Evolutionary conservation across 2,329 filamentous ascomycete genomes (phyloP), one percentile per base, ranked within the genome.

Genomic region (Epichloe sp.): DNA sequence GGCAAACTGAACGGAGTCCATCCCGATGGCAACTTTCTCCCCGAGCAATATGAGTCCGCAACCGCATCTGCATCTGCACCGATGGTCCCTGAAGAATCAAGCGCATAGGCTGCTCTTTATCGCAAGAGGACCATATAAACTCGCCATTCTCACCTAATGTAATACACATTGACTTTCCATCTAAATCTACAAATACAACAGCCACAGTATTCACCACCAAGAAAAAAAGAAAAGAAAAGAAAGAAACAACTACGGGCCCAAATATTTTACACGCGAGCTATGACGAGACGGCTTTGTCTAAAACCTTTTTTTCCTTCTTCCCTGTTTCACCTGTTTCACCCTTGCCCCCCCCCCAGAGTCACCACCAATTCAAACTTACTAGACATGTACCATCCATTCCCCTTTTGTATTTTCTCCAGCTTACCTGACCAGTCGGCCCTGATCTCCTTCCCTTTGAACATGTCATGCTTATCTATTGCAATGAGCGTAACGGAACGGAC

Each of bases 1-100:
- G 70, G 71, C 55, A 72, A 68, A 55, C 54, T 66, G 38, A 62
- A 60, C 4, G 56, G 62, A 2, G 62, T 61, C 31, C 66, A 65
- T 52, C 56, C 61, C 26, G 68, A 69, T 36, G 67, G 65, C 60
- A 26, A 37, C 10, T 7, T 10, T 11, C 5, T 7, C 14, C 4
- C 26, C 36, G 44, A 44, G n/a, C 34, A 43, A 7, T 15, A 31
- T 15, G 43, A 61, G 47, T 59, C 59, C 11, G 54, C 41, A 47
- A 52, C 54, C 19, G 34, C 43, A 47, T 60, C 54, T 21, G 34
- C 43, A 47, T 60, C 59, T 10, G 54, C 43, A 47, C 53, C 54
- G 17, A 23, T 47, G 12, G 54, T 57, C 23, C 58, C 61, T 11
- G 56, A 62, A 57, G 57, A 62, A 58, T 57, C 62, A 58, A 65